Evolutionary conservation across 2,329 filamentous ascomycete genomes (phyloP).

Genomic region (Beauveria sp.): DNA sequence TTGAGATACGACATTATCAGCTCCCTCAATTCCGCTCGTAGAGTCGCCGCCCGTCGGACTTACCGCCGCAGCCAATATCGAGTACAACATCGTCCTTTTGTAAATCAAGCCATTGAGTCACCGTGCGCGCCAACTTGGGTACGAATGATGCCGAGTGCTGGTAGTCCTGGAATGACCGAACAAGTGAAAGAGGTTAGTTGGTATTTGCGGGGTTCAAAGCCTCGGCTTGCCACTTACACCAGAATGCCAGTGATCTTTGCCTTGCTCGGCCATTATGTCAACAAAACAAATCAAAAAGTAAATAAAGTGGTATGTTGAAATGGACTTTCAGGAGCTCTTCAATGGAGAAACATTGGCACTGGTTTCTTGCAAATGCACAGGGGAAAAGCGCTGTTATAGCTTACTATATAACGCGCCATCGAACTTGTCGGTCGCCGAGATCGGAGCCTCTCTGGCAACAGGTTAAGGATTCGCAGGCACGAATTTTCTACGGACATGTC

Average conservation of each 20-base stretch:
- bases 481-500: background rate
- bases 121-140: constrained; percentile 51
- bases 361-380: background rate
- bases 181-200: constrained; percentile 11
- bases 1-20: background rate
- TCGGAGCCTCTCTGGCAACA: background rate
- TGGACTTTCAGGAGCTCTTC: background rate
- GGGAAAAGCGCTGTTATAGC: background rate
- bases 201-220: background rate
- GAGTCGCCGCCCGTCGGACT: constrained; percentile 12
- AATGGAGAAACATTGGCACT: background rate
- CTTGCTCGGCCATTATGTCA: constrained; percentile 14
- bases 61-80: constrained; percentile 58
- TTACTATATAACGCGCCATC: background rate
- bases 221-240: constrained; percentile 16
- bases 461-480: background rate
- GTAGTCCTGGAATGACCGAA: constrained; percentile 38
- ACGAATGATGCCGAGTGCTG: constrained; percentile 56
- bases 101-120: constrained; percentile 51
- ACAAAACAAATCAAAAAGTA: background rate
- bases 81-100: constrained; percentile 50
- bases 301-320: background rate
- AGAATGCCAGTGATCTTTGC: constrained; percentile 22
- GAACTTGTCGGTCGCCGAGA: background rate
- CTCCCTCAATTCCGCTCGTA: background rate